Base-by-base conservation (phyloP, 805 yeast species). In the Candida ficus region DNA sequence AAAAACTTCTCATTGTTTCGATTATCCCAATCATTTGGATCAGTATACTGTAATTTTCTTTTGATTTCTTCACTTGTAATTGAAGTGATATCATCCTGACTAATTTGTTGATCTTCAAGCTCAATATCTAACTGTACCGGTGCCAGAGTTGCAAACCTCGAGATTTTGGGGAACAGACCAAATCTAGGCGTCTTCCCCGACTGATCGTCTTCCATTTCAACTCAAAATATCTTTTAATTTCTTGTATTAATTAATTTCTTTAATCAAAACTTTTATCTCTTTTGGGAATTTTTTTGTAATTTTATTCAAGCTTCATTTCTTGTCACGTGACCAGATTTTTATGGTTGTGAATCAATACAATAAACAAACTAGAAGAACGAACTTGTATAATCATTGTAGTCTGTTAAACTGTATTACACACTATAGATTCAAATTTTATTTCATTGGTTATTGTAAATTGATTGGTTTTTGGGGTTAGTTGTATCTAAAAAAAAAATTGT, bases 1-100 rank as follows among this genome's bases (percentile, higher is more conserved):
- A 53, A 62, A 44, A 61, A 61, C 39, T 50, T 58, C 29, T 59
- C 64, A 27, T 54, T 50, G 0, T 41, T 39, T 36, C 49, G 43
- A n/a, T 46, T 48, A 4, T 43, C 48, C 47, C 50, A 50, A 7
- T 44, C 46, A 4, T 46, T 25, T 2, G 43, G 41, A 7, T 54
- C 46, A n/a, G 55, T 39, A 5, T 32, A 35, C 18, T 44, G 41
- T 3, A 55, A 26, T 29, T 47, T 46, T 7, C 43, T 35, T 19
- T 40, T 39, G 25, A 52, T 45, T 7, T 45, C 42, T 3, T 33
- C 41, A 2, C 48, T 44, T 4, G 47, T 41, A 4, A 53, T 39
- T 1, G 56, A 47, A 10, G 31, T 27, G 4, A 17, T 19, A 25
- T 46, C 56, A 18, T 41, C 38, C 7, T 20, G 29, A 22, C 12